Conservation (phyloP, 306 rosid species). For the Delonix regia region DNA sequence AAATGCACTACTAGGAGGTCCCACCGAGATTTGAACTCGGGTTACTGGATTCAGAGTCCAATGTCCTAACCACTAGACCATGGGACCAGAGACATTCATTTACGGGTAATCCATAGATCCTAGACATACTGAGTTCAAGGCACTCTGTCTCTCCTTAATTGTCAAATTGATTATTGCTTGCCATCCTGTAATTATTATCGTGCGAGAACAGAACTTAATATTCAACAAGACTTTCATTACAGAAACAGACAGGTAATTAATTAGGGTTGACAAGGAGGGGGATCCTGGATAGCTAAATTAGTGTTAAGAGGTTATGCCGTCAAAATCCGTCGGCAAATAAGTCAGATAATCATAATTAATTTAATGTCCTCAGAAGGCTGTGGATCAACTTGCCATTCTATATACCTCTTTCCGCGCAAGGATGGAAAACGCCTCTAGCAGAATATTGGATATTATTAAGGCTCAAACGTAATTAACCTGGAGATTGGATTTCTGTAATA, state of each 20-base stretch:
- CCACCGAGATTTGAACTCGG: neutral
- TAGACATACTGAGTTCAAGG: too few relatives aligned
- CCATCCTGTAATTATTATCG: neutral
- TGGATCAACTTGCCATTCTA: slow-evolving; percentile 24
- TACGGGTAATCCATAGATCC: too few relatives aligned
- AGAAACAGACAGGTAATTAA: neutral
- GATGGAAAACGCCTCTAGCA: neutral
- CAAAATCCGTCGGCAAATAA: neutral
- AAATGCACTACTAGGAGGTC: neutral
- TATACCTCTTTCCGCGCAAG: neutral
- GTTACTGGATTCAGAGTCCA: neutral
- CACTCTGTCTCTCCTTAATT: too few relatives aligned
- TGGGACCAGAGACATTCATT: neutral
- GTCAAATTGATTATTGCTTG: neutral
- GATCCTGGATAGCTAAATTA: neutral
- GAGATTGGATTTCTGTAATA: too few relatives aligned
- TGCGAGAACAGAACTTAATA: neutral
- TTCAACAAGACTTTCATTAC: neutral
- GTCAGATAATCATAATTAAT: neutral
- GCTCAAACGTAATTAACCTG: too few relatives aligned
- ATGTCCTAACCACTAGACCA: neutral
- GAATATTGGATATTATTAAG: neutral
- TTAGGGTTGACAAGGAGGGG: slow-evolving; percentile 14
- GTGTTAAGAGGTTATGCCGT: neutral
- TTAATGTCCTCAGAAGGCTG: slow-evolving; percentile 3